These are phyloP conservation scores for Pulveroboletus sp. DNA, from an alignment of 1,284 basidiomycete genomes.

Conservation along the genomic window DNA sequence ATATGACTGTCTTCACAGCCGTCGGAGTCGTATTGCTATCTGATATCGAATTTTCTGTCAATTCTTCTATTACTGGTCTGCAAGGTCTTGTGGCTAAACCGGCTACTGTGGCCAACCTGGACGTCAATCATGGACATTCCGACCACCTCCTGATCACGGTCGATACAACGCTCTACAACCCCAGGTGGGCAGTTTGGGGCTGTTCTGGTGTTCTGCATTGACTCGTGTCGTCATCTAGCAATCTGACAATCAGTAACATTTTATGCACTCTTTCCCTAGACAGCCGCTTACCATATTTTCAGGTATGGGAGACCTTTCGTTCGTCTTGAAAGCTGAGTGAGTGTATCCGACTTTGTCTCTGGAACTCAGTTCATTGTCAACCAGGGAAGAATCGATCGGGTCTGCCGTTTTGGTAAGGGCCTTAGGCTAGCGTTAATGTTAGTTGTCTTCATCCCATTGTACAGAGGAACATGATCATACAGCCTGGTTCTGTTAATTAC, in stretches of 20 bases:
- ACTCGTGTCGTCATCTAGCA: conserved; percentile 38
- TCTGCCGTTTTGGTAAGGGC: conserved; percentile 52
- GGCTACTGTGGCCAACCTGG: conserved; percentile 55
- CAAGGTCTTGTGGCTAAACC: conserved; percentile 66
- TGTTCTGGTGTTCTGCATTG: not conserved
- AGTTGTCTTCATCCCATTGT: conserved; percentile 9
- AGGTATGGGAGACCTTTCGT: conserved; percentile 65
- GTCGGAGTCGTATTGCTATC: conserved; percentile 63
- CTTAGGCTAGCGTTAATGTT: conserved; percentile 12
- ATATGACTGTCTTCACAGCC: conserved; percentile 61
- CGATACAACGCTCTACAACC: conserved; percentile 56
- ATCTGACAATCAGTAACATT: conserved; percentile 60
- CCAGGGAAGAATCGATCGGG: conserved; percentile 53
- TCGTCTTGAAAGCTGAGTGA: conserved; percentile 55
- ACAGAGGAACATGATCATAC: conserved; percentile 50
- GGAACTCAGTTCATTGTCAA: not conserved
- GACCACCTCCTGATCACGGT: conserved; percentile 71
- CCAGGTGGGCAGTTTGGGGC: conserved; percentile 41
- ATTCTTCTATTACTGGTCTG: conserved; percentile 60
- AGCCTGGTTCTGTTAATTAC: conserved; percentile 53
- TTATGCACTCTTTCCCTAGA: conserved; percentile 22
- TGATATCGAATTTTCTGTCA: conserved; percentile 62
- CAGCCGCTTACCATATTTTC: conserved; percentile 5
- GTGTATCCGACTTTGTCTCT: conserved; percentile 16
- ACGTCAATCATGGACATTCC: conserved; percentile 68